These are phyloP conservation scores for Cryptosporidium sp. DNA, from an alignment of 169 alveolate genomes.

Conservation along the genomic window DNA sequence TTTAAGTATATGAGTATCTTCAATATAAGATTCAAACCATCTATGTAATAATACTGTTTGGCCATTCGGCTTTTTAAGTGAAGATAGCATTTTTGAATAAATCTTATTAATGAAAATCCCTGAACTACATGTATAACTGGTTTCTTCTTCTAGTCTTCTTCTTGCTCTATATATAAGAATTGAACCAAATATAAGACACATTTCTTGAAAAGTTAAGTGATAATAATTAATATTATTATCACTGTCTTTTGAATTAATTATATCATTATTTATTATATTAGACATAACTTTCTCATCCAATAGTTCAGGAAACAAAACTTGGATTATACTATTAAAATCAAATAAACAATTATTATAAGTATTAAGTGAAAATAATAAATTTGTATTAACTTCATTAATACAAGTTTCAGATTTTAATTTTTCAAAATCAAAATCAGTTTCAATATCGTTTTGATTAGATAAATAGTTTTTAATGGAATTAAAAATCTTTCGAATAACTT, in stretches of 20 bases:
- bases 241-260: too few species aligned
- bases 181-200: conserved; percentile 38
- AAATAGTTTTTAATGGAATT: background rate
- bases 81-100: conserved; percentile 45
- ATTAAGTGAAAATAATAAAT: background rate
- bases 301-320: conserved; percentile 6
- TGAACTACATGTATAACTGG: conserved; percentile 63
- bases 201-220: conserved; percentile 35
- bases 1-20: conserved; percentile 19
- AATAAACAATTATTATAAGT: background rate
- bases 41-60: conserved; percentile 30
- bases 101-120: conserved; percentile 42
- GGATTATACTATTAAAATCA: background rate
- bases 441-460: background rate
- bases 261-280: background rate
- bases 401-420: conserved; percentile 13
- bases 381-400: background rate
- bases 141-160: conserved; percentile 10
- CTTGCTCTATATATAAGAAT: conserved; percentile 52
- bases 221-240: too few species aligned
- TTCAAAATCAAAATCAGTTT: background rate
- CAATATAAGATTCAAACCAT: conserved; percentile 33
- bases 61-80: conserved; percentile 43
- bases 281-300: background rate
- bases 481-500: conserved; percentile 8